Conservation (phyloP, 306 rosid species). For the Hylodesmum podocarpum region DNA sequence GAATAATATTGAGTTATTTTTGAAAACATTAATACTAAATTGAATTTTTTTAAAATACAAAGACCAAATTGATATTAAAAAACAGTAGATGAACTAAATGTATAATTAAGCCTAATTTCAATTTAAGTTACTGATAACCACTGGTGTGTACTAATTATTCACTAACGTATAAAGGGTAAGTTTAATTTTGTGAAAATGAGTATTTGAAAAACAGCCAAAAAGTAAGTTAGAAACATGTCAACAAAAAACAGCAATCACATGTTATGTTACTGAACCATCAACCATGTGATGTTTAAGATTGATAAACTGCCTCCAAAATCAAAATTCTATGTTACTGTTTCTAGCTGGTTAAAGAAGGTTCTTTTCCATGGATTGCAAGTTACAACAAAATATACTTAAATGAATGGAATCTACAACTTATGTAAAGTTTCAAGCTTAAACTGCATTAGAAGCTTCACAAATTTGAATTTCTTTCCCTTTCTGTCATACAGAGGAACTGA, state of each 20-base stretch:
- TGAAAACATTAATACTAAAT: too few relatives aligned
- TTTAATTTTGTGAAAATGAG: not conserved
- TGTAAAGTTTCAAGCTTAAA: slow-evolving; percentile 41
- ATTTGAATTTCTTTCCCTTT: slow-evolving; percentile 57
- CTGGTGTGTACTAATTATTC: not conserved
- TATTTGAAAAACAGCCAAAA: not conserved
- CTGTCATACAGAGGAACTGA: slow-evolving; percentile 56
- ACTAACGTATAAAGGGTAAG: not conserved
- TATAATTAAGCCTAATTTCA: too few relatives aligned
- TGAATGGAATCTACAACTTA: not conserved
- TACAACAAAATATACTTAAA: not conserved
- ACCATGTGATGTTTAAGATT: not conserved
- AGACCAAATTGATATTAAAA: too few relatives aligned
- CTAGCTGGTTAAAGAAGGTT: not conserved
- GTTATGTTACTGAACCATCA: not conserved
- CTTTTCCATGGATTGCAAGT: not conserved
- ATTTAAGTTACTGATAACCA: too few relatives aligned
- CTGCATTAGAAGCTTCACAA: slow-evolving; percentile 58
- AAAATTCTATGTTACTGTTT: not conserved
- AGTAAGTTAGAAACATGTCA: not conserved
- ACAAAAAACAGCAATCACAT: not conserved
- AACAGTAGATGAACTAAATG: too few relatives aligned
- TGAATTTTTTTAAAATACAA: too few relatives aligned
- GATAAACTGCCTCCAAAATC: not conserved
- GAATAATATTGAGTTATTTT: too few relatives aligned